A percentile compares a stretch with the other conserved stretches of the same genome.
phyloP scores from a whole-genome alignment of 768 basidiomycete species.

The Lentinula boryana region DNA sequence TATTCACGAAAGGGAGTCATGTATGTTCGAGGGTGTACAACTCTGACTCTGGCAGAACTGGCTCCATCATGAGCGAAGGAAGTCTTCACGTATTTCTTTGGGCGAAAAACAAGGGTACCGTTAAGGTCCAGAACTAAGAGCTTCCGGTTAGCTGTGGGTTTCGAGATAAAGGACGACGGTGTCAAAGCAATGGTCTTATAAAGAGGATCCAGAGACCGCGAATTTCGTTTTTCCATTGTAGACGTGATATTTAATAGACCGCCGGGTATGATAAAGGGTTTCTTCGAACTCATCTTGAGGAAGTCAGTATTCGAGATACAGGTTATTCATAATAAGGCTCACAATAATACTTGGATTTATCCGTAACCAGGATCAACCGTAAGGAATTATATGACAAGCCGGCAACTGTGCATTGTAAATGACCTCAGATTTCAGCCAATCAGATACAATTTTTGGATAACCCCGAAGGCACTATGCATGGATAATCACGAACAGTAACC shows the following conservation, averaged over 20 bases:
- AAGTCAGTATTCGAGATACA: neutral
- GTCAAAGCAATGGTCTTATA: neutral
- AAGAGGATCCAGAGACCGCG: neutral
- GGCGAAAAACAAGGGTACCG: slow-evolving; percentile 64
- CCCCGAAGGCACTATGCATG: neutral
- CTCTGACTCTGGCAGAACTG: slow-evolving; percentile 10
- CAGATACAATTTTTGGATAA: neutral
- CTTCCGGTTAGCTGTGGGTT: slow-evolving; percentile 37
- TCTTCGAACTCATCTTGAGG: neutral
- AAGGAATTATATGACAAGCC: no score
- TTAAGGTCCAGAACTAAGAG: slow-evolving; percentile 74
- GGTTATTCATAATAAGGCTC: neutral
- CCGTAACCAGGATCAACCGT: no score
- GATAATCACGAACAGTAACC: neutral
- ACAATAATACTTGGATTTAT: no score
- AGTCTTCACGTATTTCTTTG: slow-evolving; percentile 13
- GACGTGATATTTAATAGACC: neutral
- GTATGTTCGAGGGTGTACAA: slow-evolving; percentile 59
- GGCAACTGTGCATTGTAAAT: neutral
- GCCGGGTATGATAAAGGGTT: neutral
- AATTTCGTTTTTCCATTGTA: neutral
- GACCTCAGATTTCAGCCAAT: neutral
- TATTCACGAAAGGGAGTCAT: slow-evolving; percentile 55
- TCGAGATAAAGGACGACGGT: neutral
- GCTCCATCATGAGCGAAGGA: neutral